Base-by-base conservation (phyloP, 192 early-diverging fungal genomes). In the Martensiomyces pterosporus region DNA sequence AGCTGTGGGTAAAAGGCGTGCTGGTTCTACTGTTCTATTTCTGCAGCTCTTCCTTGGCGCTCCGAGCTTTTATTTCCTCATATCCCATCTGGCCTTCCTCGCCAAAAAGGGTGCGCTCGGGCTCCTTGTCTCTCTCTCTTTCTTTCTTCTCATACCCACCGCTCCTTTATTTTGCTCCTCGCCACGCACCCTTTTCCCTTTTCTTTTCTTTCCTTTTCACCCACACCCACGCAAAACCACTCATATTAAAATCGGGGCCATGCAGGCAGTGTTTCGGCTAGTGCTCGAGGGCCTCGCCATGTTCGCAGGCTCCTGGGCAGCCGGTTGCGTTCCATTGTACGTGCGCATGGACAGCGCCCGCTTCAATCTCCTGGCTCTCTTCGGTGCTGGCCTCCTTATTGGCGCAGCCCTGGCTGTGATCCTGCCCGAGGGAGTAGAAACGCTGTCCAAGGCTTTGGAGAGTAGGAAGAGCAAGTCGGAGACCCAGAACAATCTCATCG, bases 341-440 rank as follows among this genome's bases (percentile, higher is more conserved):
- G 82, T 94, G 40, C 73, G 82, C 24, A 79, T 94, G 35, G 85
- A 85, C 10, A 83, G 88, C 46, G 65, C 81, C 27, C 76, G 81
- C 33, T 77, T 97, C 38, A 72, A 78, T 16, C 55, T 87, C 24
- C 69, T 92, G 24, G 90, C 70, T 14, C 58, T 91, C 10, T 88
- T 94, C 69, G 89, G 91, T 19, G 84, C 88, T 10, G 94, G 94
- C 14, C 82, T 97, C 18, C 75, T 97, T n/a, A 83, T 94, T 35
- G 91, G 92, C 19, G 90, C 92, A 4, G 86, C 90, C 0, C 72
- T 97, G 21, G 80, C 88, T n/a, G 91, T 97, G 5, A 94, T 97
- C 48, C 70, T 97, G 45, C 94, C 94, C 4, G 94, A 97, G 65
- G 94, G 94, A 21, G 83, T 97, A 25, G 92, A 94, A 57, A 92